These are phyloP conservation scores for Kitagawia praeruptora DNA, from an alignment of 129 eudicot genomes.

Conservation along the genomic window DNA sequence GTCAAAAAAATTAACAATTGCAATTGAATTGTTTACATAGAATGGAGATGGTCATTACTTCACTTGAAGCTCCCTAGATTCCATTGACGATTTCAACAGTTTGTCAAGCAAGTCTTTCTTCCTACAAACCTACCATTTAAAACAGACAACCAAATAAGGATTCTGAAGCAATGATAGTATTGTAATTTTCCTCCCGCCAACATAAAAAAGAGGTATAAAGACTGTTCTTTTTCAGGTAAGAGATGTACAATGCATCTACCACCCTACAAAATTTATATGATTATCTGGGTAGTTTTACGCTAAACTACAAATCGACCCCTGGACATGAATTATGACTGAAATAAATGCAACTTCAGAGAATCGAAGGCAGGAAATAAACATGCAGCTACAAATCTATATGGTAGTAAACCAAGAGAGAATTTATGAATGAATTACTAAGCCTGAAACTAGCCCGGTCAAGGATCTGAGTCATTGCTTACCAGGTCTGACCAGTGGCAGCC, in stretches of 20 bases:
- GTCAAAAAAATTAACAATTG: neutral
- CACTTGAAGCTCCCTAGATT: constrained; percentile 63
- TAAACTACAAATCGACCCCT: neutral
- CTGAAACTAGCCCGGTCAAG: neutral
- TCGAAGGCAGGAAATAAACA: neutral
- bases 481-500: neutral
- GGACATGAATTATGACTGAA: neutral
- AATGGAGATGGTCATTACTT: constrained; percentile 35
- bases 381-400: neutral
- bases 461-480: neutral
- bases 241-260: neutral
- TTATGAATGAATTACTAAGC: neutral
- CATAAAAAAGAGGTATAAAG: neutral
- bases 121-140: constrained; percentile 48
- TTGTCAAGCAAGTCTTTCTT: constrained; percentile 41
- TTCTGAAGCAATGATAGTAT: neutral
- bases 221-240: neutral
- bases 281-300: neutral
- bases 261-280: neutral
- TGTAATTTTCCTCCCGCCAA: neutral
- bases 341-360: neutral
- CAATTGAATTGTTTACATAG: constrained; percentile 1
- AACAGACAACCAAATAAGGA: constrained; percentile 20
- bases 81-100: constrained; percentile 38
- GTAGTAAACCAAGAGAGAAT: neutral